A percentile compares a stretch with the other conserved stretches of the same genome.
Conservation (phyloP, 352 stramenopile species). For the Globisporangium spinosum region DNA sequence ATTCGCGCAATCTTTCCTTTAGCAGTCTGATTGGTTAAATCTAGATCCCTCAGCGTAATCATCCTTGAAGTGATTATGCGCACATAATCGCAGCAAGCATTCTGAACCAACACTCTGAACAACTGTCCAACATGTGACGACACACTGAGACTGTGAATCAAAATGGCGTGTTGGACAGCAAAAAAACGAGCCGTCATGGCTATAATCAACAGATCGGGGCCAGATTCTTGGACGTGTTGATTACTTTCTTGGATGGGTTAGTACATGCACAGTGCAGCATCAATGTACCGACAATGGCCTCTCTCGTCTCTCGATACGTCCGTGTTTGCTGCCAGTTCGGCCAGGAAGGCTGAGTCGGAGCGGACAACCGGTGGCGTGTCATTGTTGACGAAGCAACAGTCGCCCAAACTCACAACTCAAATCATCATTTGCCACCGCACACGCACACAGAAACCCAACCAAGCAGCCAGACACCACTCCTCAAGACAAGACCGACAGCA, state of each 20-base stretch:
- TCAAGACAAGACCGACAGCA: not conserved
- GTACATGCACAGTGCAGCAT: too few species aligned
- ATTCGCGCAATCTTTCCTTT: not conserved
- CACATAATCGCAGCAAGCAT: not conserved
- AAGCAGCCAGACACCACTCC: not conserved
- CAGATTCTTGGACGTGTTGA: too few species aligned
- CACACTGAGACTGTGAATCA: not conserved
- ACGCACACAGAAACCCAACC: not conserved
- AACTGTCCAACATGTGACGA: not conserved
- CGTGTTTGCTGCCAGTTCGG: too few species aligned
- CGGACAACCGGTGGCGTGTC: too few species aligned
- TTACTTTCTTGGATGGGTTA: too few species aligned
- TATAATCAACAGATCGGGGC: too few species aligned
- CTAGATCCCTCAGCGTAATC: not conserved
- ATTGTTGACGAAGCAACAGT: too few species aligned
- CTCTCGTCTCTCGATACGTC: too few species aligned
- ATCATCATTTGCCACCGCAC: not conserved
- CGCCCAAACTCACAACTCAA: not conserved
- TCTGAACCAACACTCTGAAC: not conserved
- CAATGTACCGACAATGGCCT: too few species aligned
- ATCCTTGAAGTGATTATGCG: not conserved
- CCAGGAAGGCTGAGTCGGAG: too few species aligned
- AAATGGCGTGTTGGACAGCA: too few species aligned
- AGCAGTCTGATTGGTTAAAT: not conserved
- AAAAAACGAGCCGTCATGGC: too few species aligned